Evolutionary conservation across 1,284 basidiomycete species (phyloP), one percentile per base, ranked within the genome.

Genomic region (Ustilago curta): DNA sequence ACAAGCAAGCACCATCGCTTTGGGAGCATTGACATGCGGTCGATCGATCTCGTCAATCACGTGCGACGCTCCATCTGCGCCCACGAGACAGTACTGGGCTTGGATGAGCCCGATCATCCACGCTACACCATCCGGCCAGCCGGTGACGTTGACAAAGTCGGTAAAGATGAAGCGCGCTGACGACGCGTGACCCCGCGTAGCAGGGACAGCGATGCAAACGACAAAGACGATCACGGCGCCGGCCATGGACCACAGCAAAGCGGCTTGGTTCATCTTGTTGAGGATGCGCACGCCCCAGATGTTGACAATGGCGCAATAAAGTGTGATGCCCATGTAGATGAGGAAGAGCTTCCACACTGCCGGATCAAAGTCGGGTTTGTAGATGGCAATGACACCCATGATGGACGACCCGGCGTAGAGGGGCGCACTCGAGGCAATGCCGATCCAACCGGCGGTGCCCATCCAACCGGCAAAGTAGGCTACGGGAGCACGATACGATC

Each of bases 91-190:
- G 50, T 73, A 76, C 57, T 76, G 74, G n/a, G 74, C 66, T 48
- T 65, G 60, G n/a, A 76, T 60, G 27, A 73, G 67, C 12, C 74
- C 70, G 12, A 76, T 57, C 49, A 69, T 52, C 74, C 74, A 76
- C 6, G 74, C 74, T 8, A 76, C 49, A 4, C 70, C 74, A 23
- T 76, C 58, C 8, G 65, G 61, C 74, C 74, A 76, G 11, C 74
- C 74, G 0, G 74, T 76, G 35, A 61, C 27, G 31, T 76, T 76
- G 65, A 73, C 58, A 27, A 68, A 69, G n/a, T 61, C 50, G 49
- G 58, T 61, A 29, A 76, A 73, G 35, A 73, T 56, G n/a, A 72
- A 73, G 55, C 50, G 62, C n/a, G 61, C 74, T 19, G 19, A 32
- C n/a, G 66, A 44, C 1, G 48, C 43, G 16, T 64, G 62, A 27